Base-by-base conservation (phyloP, 169 alveolate genomes). In the Neospora caninum region DNA sequence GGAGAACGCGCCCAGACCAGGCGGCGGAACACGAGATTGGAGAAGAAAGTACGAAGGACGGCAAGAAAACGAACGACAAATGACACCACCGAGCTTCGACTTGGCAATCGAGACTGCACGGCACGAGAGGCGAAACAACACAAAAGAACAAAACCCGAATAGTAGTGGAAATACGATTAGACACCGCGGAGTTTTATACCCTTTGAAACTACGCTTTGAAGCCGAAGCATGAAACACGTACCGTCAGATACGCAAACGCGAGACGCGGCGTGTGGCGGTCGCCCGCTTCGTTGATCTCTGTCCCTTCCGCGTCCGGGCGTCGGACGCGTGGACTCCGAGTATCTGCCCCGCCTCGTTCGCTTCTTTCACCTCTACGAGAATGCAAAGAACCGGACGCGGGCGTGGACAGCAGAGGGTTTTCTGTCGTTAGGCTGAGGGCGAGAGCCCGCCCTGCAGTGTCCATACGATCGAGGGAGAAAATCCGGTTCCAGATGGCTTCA, bases 231-330 rank as follows among this genome's bases (percentile, higher is more conserved):
- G 13, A 73, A n/a, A 73, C 4, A 9, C 89, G 13, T 42, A 82
- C 89, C 53, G 89, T 82, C 38, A 82, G 41, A 43, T 82, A 82
- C 41, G 89, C 53, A 49, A 82, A 82, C 43, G 89, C 89, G 69
- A 82, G 89, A 9, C 43, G 38, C 41, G 38, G n/a, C 22, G 43
- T 38, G 7, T 67, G 31, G 10, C 38, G 34, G 13, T 4, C 67
- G 4, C 69, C 7, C 41, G 29, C 34, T 18, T 31, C 41, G 38
- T 41, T 25, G 25, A 31, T 41, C 89, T 4, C 41, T 67, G 2
- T 13, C 67, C 6, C 31, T 7, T 82, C 43, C 67, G n/a, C n/a
- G n/a, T n/a, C n/a, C n/a, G n/a, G n/a, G n/a, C n/a, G n/a, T n/a
- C n/a, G n/a, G n/a, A n/a, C 58, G 58, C 58, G 58, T 13, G 58